A percentile compares a stretch with the other conserved stretches of the same genome.
phyloP scores from a whole-genome alignment of 192 early-diverging fungal species.

The Podila minutissima region DNA sequence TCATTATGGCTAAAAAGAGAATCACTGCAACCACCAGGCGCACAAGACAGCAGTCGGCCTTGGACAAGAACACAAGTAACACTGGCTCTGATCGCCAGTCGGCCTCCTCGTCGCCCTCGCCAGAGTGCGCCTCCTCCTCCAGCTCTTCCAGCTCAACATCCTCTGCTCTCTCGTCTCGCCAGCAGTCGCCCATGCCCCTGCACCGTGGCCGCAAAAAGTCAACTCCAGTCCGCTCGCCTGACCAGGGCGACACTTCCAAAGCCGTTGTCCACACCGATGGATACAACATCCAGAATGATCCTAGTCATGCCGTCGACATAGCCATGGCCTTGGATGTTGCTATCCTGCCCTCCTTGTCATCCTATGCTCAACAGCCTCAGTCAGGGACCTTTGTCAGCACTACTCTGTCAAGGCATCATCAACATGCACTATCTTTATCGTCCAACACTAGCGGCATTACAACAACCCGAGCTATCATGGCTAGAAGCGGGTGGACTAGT shows the following conservation, averaged over 20 bases:
- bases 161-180: background rate
- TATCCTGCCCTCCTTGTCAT: background rate
- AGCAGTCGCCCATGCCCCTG: constrained; percentile 1
- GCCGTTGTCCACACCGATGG: background rate
- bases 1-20: background rate
- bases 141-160: background rate
- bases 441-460: background rate
- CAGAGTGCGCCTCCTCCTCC: background rate
- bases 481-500: background rate
- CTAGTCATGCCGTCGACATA: background rate
- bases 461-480: background rate
- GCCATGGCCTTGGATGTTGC: background rate
- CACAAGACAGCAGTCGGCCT: constrained; percentile 2
- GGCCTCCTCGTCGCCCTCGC: background rate
- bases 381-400: no score
- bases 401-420: background rate
- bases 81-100: background rate
- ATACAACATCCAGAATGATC: background rate
- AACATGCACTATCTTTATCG: background rate
- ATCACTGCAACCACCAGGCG: background rate
- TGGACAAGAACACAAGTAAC: background rate
- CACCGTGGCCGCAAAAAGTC: constrained; percentile 4
- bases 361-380: background rate
- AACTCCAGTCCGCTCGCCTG: background rate
- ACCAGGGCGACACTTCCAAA: background rate